Base-by-base conservation (phyloP, 192 early-diverging fungal genomes). In the Chytriomyces confervae region DNA sequence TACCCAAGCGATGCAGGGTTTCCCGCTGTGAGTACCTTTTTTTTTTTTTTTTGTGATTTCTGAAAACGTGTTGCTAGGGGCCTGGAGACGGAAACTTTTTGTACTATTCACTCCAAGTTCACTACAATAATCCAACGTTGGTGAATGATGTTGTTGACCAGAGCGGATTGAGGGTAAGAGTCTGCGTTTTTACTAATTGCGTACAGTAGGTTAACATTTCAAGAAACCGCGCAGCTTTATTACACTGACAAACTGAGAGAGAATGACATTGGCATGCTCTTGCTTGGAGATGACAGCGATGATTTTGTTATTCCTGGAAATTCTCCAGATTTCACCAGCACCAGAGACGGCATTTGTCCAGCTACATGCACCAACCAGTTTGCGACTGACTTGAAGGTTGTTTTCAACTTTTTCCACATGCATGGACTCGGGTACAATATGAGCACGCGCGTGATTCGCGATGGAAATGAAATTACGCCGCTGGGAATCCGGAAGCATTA, bases 351-450 rank as follows among this genome's bases (percentile, higher is more conserved):
- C 48, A 5, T 69, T 7, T 83, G 82, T 69, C 60, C 78, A n/a
- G n/a, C 78, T 5, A 46, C 49, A 5, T 83, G 82, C 69, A 83
- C 82, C 0, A 49, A 44, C 13, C 45, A 53, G 62, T 80, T 83
- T 47, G 62, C 74, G 24, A 13, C 45, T 20, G 24, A 50, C 5
- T 18, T 83, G 18, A 83, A 53, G 4, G 46, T 83, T 6, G 5
- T 70, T 3, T 18, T 20, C 6, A 83, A 76, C 24, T 49, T 72
- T 50, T 76, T 77, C 60, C 82, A 80, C 51, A 72, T 75, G 61
- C 82, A 83, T 62, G 62, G 66, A 13, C 36, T 76, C 7, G 78
- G 78, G 7, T 61, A 46, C 24, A 77, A 77, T 36, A 64, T 82
- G 46, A 70, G 66, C 18, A 77, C 82, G 5, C 57, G 50, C 8